phyloP scores from a whole-genome alignment of 805 yeast genomes.

The Suhomyces pyralidae region DNA sequence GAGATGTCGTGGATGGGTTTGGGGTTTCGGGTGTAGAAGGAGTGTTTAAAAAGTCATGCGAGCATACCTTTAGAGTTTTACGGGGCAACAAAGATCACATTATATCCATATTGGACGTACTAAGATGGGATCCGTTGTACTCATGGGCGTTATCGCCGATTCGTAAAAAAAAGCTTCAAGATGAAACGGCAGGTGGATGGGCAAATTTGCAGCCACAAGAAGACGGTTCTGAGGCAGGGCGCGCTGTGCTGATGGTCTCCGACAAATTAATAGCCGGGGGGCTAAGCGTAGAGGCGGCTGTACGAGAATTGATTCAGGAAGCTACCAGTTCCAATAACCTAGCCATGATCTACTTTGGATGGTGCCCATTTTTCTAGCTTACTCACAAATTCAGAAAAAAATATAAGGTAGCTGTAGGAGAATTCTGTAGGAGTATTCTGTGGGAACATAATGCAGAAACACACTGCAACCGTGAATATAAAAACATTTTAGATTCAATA shows the following conservation, averaged over 20 bases:
- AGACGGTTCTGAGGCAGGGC: constrained; percentile 69
- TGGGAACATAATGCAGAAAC: no score
- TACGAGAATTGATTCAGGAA: constrained; percentile 73
- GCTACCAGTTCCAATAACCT: constrained; percentile 69
- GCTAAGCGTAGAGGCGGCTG: constrained; percentile 78
- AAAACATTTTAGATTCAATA: no score
- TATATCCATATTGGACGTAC: constrained; percentile 75
- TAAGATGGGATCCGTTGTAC: constrained; percentile 89
- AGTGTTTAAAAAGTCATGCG: constrained; percentile 67
- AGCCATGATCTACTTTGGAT: constrained; percentile 75
- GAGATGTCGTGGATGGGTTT: constrained; percentile 90
- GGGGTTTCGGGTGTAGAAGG: constrained; percentile 88
- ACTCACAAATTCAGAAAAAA: neutral
- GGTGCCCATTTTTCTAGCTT: constrained; percentile 69
- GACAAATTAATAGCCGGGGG: constrained; percentile 65
- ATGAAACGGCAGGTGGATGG: constrained; percentile 21
- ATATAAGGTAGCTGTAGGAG: no score
- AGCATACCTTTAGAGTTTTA: constrained; percentile 65
- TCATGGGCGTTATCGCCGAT: constrained; percentile 87
- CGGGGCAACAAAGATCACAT: constrained; percentile 66
- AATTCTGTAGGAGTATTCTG: no score
- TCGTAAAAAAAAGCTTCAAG: constrained; percentile 53
- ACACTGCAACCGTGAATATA: no score
- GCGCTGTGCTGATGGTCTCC: constrained; percentile 71
- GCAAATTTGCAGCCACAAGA: constrained; percentile 21